Base-by-base conservation (phyloP, 106 monocot genomes). In the Ottelia alismoides region DNA sequence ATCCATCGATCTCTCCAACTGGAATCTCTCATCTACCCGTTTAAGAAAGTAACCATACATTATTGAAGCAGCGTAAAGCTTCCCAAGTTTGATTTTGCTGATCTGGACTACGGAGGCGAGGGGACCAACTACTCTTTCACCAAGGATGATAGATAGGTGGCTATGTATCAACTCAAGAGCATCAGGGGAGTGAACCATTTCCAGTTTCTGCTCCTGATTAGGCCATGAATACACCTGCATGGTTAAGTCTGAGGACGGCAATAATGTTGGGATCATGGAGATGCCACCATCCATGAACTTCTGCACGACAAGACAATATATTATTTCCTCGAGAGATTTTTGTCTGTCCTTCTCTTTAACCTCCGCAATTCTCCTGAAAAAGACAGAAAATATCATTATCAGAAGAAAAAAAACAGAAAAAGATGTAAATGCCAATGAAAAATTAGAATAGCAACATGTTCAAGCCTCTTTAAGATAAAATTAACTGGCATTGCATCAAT, bases 41-140 rank as follows among this genome's bases (percentile, higher is more conserved):
- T 84, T 90, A 52, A 90, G 84, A 60, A 90, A 90, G 60, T 90
- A 90, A 11, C 89, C 89, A 30, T 90, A 90, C 89, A n/a, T n/a
- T n/a, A n/a, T n/a, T n/a, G n/a, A n/a, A n/a, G n/a, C n/a, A n/a
- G n/a, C n/a, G n/a, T n/a, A n/a, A n/a, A n/a, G n/a, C n/a, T n/a
- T n/a, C n/a, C n/a, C n/a, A n/a, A n/a, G n/a, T n/a, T n/a, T n/a
- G n/a, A n/a, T n/a, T n/a, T n/a, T n/a, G n/a, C n/a, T n/a, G n/a
- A n/a, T n/a, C n/a, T n/a, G n/a, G n/a, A 90, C 84, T 53, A 90
- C 77, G 11, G 89, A 90, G 20, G 89, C 89, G 16, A 77, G 68
- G 4, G 83, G 84, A 5, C 80, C 89, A 1, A 77, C 76, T 2
- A 63, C 27, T 31, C 74, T 57, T 55, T 90, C 84, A 5, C 84